These are phyloP conservation scores for Calonectria naviculata DNA, from an alignment of 2,329 filamentous ascomycete species.

Conservation along the genomic window DNA sequence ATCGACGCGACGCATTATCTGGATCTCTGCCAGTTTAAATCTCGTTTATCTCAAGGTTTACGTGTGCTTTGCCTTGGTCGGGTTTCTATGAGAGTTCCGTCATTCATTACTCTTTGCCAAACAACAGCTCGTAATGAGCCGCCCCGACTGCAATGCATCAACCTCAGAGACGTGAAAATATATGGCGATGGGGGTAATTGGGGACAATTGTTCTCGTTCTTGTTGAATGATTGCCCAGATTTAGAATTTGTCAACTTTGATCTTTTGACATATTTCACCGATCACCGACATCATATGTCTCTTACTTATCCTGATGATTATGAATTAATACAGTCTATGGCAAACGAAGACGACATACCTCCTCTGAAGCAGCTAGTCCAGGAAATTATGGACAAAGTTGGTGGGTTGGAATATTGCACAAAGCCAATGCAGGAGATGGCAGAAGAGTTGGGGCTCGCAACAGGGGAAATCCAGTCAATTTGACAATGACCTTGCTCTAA, in stretches of 20 bases:
- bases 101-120: not conserved
- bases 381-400: not conserved
- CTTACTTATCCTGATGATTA: not conserved
- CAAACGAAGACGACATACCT: not conserved
- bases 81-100: not conserved
- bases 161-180: not conserved
- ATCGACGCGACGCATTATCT: not conserved
- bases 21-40: not conserved
- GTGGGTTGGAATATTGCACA: not conserved
- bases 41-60: not conserved
- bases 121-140: not conserved
- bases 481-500: too few species aligned
- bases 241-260: not conserved
- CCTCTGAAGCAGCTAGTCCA: not conserved
- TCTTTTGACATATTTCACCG: not conserved
- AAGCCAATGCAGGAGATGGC: not conserved
- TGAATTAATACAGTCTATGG: not conserved
- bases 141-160: not conserved
- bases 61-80: not conserved
- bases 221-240: not conserved
- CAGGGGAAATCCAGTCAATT: too few species aligned
- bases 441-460: not conserved
- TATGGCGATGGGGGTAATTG: not conserved
- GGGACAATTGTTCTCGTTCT: not conserved
- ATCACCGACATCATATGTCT: not conserved